Evolutionary conservation across 768 basidiomycete species (phyloP), one percentile per base, ranked within the genome.

Genomic region (Pleurotus salmoneostramineus): DNA sequence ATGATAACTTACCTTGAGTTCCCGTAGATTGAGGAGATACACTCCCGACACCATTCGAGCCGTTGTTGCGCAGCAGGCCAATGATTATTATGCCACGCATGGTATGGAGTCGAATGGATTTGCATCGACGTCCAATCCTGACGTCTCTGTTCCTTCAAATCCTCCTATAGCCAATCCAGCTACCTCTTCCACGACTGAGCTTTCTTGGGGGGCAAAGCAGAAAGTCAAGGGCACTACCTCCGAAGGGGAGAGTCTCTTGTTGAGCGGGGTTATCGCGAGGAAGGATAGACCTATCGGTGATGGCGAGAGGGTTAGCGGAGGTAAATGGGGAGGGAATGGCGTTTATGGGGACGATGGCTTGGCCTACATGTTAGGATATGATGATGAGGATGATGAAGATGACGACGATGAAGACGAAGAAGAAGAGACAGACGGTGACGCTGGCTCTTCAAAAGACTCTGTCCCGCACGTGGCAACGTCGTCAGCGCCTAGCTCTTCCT

Each of bases 1-100:
- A 17, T 15, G n/a, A 11, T 54, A 11, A n/a, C 17, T 45, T n/a
- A 14, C 17, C n/a, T 11, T 45, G 8, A 6, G n/a, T 6, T n/a
- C 6, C 43, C n/a, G 34, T 42, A 50, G 57, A 50, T 7, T 57
- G 57, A 50, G 47, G 2, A 56, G 57, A n/a, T 60, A 60, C 40
- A 51, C 60, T 4, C 60, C 60, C 3, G 56, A 60, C 34, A 60
- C 60, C 5, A 60, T 60, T 40, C 50, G 60, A 12, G 59, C 59
- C 4, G 59, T 60, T 10, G 59, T 60, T 12, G 59, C 59, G 8
- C 56, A 56, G 14, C 59, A 60, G 42, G 59, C 59, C 31, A 56
- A 60, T 46, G 59, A 60, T 14, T 50, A 56, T 15, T 46, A 50
- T 21, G 42, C 52, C 21, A 57, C 42, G 35, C 47, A 54, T 35